Conservation (phyloP, 306 rosid genomes). For the Quercus variabilis region DNA sequence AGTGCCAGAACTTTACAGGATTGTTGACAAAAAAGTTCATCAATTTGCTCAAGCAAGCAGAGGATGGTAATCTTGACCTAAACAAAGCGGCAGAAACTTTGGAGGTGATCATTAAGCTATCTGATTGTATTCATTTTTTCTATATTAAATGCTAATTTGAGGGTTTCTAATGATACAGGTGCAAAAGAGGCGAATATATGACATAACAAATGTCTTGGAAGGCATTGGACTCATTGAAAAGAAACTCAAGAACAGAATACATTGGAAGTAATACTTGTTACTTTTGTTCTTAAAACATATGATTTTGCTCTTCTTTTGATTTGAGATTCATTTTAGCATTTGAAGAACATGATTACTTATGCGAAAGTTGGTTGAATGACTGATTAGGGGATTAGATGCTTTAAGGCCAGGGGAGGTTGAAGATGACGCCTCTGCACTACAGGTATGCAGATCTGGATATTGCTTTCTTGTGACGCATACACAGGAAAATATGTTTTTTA, state of each 20-base stretch:
- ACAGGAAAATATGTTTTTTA: neutral
- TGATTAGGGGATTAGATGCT: constrained; percentile 78
- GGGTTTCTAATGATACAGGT: constrained; percentile 52
- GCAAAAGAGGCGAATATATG: constrained; percentile 97
- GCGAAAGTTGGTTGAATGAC: constrained; percentile 29
- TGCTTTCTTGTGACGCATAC: neutral
- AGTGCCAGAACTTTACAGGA: constrained; percentile 56
- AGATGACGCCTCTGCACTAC: constrained; percentile 63
- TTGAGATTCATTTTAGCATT: constrained; percentile 3
- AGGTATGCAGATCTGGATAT: constrained; percentile 41
- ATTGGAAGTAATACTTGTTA: constrained; percentile 77
- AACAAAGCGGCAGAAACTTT: constrained; percentile 95
- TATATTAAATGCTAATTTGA: constrained; percentile 22
- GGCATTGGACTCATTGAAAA: constrained; percentile 99
- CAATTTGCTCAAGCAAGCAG: constrained; percentile 87
- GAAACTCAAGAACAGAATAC: constrained; percentile 89
- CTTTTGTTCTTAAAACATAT: constrained; percentile 12
- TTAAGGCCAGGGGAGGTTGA: constrained; percentile 64
- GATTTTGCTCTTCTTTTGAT: constrained; percentile 19
- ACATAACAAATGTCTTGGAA: constrained; percentile 97
- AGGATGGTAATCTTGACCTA: constrained; percentile 93
- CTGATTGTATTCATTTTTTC: constrained; percentile 13
- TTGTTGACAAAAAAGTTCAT: constrained; percentile 92
- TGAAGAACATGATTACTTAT: constrained; percentile 29
- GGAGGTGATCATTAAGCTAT: constrained; percentile 48